Base-by-base conservation (phyloP, 371 early-diverging fungal species). In the Blastocladiella emersonii region DNA sequence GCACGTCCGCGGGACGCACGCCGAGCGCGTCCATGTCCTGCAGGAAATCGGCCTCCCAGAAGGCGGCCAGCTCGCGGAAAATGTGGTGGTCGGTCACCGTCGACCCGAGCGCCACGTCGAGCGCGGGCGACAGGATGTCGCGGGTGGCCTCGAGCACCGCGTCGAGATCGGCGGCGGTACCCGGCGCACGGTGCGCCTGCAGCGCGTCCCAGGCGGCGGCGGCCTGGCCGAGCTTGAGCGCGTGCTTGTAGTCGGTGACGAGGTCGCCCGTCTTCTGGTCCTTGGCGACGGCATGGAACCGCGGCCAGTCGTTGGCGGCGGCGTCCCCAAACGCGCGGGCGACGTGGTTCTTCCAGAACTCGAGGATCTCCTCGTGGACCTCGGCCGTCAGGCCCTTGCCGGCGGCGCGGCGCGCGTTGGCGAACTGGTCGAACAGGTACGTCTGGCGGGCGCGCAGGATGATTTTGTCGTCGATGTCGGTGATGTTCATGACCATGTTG, bases 391-490 rank as follows among this genome's bases (percentile, higher is more conserved):
- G 63, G 21, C 73, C 73, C 34, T 68, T 64, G 13, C 74, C 65
- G 41, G 68, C 44, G 30, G 35, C 27, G 59, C 59, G 27, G 69
- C 67, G 36, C 79, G 63, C 37, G 68, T 69, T 17, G 63, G 62
- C 21, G 68, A 80, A 81, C 61, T 84, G 69, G 34, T 81, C 74
- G 69, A 91, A 88, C 56, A 98, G 76, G 70, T 88, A 78, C 65
- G 85, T 85, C 63, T 93, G 91, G 36, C 98, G 86, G 41, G 96
- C 93, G 43, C 88, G 83, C 63, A 91, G 67, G 68, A 97, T 97
- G 70, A 97, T 95, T 88, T 99, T 99, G 73, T 99, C 99, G 72
- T 99, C 99, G 71, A 99, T 94, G 75, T 99, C 98, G 41, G 99
- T 99, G 61, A 99, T 89, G 72, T 99, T 99, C 89, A 98, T 98